Evolutionary conservation across 352 stramenopile species (phyloP).

Genomic region (Phytophthora pseudosyringae): DNA sequence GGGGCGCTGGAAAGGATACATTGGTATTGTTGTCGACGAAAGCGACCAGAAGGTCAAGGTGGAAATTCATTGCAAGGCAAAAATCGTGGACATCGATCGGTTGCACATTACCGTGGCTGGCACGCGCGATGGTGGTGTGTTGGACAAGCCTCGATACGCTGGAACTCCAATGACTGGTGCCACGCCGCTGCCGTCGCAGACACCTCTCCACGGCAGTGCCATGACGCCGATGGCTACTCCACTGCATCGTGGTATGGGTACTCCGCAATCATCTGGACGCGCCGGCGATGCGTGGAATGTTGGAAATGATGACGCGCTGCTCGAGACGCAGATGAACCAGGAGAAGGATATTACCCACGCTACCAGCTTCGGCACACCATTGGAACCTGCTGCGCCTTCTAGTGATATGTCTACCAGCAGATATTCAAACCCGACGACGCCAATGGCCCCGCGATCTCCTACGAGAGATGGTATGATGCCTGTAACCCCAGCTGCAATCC

Average conservation of each 20-base stretch:
- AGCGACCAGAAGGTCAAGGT: slow-evolving; percentile 92
- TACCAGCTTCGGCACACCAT: slow-evolving; percentile 83
- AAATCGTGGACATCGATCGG: slow-evolving; percentile 88
- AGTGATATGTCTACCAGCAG: slow-evolving; percentile 61
- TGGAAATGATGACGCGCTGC: slow-evolving; percentile 84
- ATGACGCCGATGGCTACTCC: slow-evolving; percentile 91
- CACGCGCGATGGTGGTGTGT: slow-evolving; percentile 75
- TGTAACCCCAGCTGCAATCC: slow-evolving; percentile 72
- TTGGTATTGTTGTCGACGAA: slow-evolving; percentile 91
- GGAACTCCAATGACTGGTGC: slow-evolving; percentile 78
- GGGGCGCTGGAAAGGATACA: slow-evolving; percentile 93
- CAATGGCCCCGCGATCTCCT: slow-evolving; percentile 70
- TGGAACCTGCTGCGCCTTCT: slow-evolving; percentile 79
- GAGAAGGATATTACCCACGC: slow-evolving; percentile 91
- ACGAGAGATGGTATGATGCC: slow-evolving; percentile 69
- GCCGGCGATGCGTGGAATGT: slow-evolving; percentile 85
- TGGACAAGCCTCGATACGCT: slow-evolving; percentile 77
- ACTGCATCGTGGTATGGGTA: slow-evolving; percentile 82
- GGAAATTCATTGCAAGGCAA: slow-evolving; percentile 91
- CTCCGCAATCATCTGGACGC: slow-evolving; percentile 67
- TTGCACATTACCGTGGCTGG: slow-evolving; percentile 79
- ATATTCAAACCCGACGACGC: slow-evolving; percentile 58
- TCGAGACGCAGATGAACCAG: slow-evolving; percentile 90
- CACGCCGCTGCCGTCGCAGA: slow-evolving; percentile 84
- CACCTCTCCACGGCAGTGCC: slow-evolving; percentile 80